phyloP scores from a whole-genome alignment of 2,329 filamentous ascomycete genomes.

The Diaporthe sp. region DNA sequence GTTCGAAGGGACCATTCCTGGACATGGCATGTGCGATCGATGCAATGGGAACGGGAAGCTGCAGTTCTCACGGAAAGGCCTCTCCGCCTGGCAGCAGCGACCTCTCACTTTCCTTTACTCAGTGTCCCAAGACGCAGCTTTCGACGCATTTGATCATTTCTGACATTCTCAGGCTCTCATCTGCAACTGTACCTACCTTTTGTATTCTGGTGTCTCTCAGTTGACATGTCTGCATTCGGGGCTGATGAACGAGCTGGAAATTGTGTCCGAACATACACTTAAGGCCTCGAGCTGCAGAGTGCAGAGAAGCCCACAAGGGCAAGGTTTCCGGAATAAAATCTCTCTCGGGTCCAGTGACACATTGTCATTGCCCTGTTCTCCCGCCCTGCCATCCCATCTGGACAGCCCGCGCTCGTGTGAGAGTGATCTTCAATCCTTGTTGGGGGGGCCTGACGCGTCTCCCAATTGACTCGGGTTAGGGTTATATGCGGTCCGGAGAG shows the following conservation, averaged over 20 bases:
- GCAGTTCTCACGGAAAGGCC: background rate
- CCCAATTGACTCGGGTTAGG: background rate
- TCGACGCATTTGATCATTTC: too few species aligned
- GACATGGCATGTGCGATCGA: background rate
- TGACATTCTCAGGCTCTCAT: too few species aligned
- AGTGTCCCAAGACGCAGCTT: too few species aligned
- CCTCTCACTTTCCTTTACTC: background rate
- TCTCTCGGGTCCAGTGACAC: too few species aligned
- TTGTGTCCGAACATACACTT: background rate
- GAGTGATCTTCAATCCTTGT: background rate
- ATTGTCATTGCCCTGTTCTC: background rate
- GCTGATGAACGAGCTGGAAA: background rate
- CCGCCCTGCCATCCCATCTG: background rate
- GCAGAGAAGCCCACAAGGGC: too few species aligned
- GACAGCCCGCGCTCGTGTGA: background rate
- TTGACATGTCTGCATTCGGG: background rate
- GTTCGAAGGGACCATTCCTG: too few species aligned
- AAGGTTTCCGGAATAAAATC: too few species aligned
- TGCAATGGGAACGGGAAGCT: background rate
- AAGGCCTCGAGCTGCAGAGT: background rate
- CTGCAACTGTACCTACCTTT: too few species aligned
- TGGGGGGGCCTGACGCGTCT: too few species aligned
- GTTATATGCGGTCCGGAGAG: rapidly evolving
- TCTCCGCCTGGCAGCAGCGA: too few species aligned
- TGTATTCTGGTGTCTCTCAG: background rate